Evolutionary conservation across 768 basidiomycete species (phyloP).

Genomic region (Chalciporus sphaerocephalus): DNA sequence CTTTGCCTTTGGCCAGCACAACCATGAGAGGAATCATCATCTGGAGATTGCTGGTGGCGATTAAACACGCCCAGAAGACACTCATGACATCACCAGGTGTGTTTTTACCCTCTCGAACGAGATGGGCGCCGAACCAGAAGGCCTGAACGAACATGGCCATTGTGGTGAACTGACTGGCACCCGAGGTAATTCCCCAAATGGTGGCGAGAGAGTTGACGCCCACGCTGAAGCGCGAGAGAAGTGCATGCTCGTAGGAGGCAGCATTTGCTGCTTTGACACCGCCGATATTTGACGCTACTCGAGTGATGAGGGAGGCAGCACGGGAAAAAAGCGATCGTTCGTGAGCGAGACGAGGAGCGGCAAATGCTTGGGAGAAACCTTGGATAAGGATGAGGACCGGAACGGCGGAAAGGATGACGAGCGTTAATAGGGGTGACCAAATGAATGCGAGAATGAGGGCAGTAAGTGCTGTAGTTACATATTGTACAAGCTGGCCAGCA

Average conservation of each 20-base stretch:
- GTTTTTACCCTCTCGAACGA: slow-evolving; percentile 74
- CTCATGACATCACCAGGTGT: slow-evolving; percentile 81
- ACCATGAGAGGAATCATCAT: slow-evolving; percentile 82
- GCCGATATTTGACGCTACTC: slow-evolving; percentile 68
- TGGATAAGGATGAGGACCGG: slow-evolving; percentile 79
- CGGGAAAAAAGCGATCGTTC: slow-evolving; percentile 66
- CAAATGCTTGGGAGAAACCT: slow-evolving; percentile 64
- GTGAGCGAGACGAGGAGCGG: slow-evolving; percentile 57
- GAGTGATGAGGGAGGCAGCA: slow-evolving; percentile 78
- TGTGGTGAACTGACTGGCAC: slow-evolving; percentile 72
- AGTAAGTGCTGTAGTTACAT: slow-evolving; percentile 73
- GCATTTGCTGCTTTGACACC: slow-evolving; percentile 96
- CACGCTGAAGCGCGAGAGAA: slow-evolving; percentile 40
- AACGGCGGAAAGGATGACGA: slow-evolving; percentile 88
- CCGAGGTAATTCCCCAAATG: slow-evolving; percentile 74
- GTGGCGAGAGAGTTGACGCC: slow-evolving; percentile 53
- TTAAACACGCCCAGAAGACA: slow-evolving; percentile 97
- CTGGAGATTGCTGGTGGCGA: slow-evolving; percentile 84
- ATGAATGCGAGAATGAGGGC: slow-evolving; percentile 79
- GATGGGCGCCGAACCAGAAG: slow-evolving; percentile 91
- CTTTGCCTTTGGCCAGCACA: slow-evolving; percentile 62
- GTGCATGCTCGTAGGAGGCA: slow-evolving; percentile 47
- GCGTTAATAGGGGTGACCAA: slow-evolving; percentile 77
- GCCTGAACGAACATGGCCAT: slow-evolving; percentile 94
- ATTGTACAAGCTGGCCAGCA: slow-evolving; percentile 73